phyloP scores from a whole-genome alignment of 177 flowering plant genomes.

The Vitis hybrid region DNA sequence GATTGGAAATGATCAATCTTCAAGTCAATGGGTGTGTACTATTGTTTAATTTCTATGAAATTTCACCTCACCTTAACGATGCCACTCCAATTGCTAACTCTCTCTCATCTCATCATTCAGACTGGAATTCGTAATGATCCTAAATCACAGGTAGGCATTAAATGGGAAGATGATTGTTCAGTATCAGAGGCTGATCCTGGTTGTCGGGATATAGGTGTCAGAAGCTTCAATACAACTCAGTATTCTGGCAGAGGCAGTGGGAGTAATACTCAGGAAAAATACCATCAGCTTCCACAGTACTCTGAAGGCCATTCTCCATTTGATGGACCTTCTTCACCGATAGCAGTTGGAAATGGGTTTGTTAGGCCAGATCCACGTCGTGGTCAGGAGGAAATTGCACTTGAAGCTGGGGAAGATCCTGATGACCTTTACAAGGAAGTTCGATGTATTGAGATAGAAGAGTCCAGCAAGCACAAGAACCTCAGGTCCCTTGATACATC shows the following conservation, averaged over 20 bases:
- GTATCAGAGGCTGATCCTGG: slow-evolving; percentile 25
- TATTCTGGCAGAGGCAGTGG: slow-evolving; percentile 16
- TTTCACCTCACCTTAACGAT: not conserved
- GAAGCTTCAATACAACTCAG: slow-evolving; percentile 12
- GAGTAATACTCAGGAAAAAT: slow-evolving; percentile 10
- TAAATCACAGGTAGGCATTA: slow-evolving; percentile 17
- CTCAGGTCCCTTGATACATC: slow-evolving; percentile 16
- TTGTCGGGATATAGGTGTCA: slow-evolving; percentile 1
- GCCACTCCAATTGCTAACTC: slow-evolving; percentile 1
- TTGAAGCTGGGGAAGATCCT: slow-evolving; percentile 27
- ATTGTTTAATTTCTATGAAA: not conserved
- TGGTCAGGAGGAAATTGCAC: slow-evolving; percentile 12
- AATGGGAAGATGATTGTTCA: slow-evolving; percentile 44
- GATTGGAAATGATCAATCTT: slow-evolving; percentile 48
- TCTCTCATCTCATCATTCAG: slow-evolving; percentile 19
- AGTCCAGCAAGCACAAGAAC: slow-evolving; percentile 24
- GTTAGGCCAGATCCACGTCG: slow-evolving; percentile 9
- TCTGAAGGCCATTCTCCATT: slow-evolving; percentile 22
- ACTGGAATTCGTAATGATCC: slow-evolving; percentile 5
- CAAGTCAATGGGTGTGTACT: slow-evolving; percentile 41
- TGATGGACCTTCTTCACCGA: slow-evolving; percentile 26
- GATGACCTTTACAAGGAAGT: slow-evolving; percentile 58
- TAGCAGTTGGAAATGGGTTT: slow-evolving; percentile 15
- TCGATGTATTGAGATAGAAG: slow-evolving; percentile 55
- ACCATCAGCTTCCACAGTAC: slow-evolving; percentile 7